Base-by-base conservation (phyloP, 805 yeast species). In the Clavispora carvajalis region DNA sequence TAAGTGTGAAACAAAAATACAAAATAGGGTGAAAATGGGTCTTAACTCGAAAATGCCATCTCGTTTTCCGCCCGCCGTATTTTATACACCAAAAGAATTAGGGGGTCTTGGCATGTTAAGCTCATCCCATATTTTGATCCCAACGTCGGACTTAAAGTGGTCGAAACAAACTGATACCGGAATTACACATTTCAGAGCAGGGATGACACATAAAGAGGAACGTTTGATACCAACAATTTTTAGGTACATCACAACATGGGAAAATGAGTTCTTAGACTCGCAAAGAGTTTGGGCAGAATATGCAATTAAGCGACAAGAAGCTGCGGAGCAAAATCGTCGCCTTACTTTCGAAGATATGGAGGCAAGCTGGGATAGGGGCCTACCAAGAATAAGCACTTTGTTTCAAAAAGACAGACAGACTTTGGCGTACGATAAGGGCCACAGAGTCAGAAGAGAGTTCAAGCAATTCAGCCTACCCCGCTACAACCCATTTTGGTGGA, bases 61-160 rank as follows among this genome's bases (percentile, higher is more conserved):
- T 0, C 73, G 99, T 41, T 93, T 93, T 65, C 99, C 99, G 3
- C 99, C 99, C 0, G 97, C 97, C 3, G 99, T 93, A 0, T 93
- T 93, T 55, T 93, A 93, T 58, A 89, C 99, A 0, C 99, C 99
- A 0, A 91, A 90, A 52, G 99, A 93, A 59, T 66, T 93, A 3
- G 99, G 99, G 37, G 99, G 99, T 33, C 67, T 93, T 33, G 99
- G 99, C 19, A 93, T 93, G 99, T 68, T 93, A 19, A 86, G 96
- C 70, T 98, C 98, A 0, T 87, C 96, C 11, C 99, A 93, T 59
- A 87, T 93, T 37, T 69, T 93, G 47, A 93, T 93, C 49, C 99
- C 99, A 0, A 85, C 95, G 0, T 82, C 95, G 5, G 99, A 93
- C 60, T 65, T 91, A 46, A 73, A 83, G 39, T 91, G 95, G 93